phyloP scores from a whole-genome alignment of 31 red algal species.

The Endocladia muricata region DNA sequence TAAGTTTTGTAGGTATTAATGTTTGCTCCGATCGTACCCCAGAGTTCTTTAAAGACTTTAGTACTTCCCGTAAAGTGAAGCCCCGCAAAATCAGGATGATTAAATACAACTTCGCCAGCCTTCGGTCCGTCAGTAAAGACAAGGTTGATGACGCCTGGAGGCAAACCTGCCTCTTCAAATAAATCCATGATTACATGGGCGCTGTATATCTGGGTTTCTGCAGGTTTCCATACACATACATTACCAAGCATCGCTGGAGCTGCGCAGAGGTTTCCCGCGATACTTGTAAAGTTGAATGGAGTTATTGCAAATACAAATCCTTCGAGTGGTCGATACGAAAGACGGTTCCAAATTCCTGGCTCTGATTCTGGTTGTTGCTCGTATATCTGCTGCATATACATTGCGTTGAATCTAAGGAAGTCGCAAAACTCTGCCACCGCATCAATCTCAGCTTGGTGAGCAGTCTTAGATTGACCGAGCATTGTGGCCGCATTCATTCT shows the following conservation, averaged over 20 bases:
- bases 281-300: constrained; percentile 55
- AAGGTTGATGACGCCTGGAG: constrained; percentile 75
- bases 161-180: constrained; percentile 68
- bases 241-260: constrained; percentile 76
- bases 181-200: constrained; percentile 47
- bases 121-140: constrained; percentile 21
- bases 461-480: constrained; percentile 9
- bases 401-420: neutral
- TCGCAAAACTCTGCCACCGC: neutral
- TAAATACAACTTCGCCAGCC: constrained; percentile 18
- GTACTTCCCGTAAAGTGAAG: constrained; percentile 78
- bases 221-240: constrained; percentile 69
- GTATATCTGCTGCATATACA: neutral
- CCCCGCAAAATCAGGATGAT: constrained; percentile 38
- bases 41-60: constrained; percentile 33
- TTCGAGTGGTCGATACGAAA: neutral
- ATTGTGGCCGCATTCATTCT: constrained; percentile 2
- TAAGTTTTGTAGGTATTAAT: constrained; percentile 27
- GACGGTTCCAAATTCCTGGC: neutral
- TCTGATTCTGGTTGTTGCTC: neutral
- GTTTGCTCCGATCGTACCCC: constrained; percentile 22
- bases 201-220: constrained; percentile 20
- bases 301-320: constrained; percentile 3
- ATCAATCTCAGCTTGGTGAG: neutral
- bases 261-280: constrained; percentile 65